Percentiles rank a stretch among this genome's conserved stretches.
phyloP scores from a whole-genome alignment of 805 yeast genomes.

The Candida krabiensis region DNA sequence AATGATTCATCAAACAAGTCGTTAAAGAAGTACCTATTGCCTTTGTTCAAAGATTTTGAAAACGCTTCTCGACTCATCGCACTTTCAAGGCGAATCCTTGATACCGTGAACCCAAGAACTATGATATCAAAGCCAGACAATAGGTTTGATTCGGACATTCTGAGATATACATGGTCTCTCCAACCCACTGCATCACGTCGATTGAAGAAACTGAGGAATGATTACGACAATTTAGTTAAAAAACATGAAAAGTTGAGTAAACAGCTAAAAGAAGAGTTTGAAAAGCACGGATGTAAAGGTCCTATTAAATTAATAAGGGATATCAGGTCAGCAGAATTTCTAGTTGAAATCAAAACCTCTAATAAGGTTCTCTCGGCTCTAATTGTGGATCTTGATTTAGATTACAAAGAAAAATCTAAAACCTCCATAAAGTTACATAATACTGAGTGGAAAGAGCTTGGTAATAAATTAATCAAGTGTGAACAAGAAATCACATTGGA shows the following conservation, averaged over 20 bases:
- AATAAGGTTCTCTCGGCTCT: conserved; percentile 22
- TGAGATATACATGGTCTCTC: conserved; percentile 27
- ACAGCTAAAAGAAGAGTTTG: conserved; percentile 13
- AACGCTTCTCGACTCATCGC: conserved; percentile 12
- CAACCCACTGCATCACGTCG: conserved; percentile 21
- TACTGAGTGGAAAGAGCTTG: conserved; percentile 54
- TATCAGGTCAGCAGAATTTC: conserved; percentile 24
- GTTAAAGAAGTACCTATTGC: conserved; percentile 12
- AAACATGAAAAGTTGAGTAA: conserved; percentile 4
- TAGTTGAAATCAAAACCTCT: conserved; percentile 28
- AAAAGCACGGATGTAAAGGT: conserved; percentile 26
- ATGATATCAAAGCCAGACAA: conserved; percentile 15
- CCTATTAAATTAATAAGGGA: conserved; percentile 25
- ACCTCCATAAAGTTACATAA: conserved; percentile 36
- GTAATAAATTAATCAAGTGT: conserved; percentile 44
- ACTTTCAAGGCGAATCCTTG: conserved; percentile 31
- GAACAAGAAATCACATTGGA: conserved; percentile 49
- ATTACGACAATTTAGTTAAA: conserved; percentile 20
- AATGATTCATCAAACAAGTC: conserved; percentile 5
- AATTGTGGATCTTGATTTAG: conserved; percentile 12
- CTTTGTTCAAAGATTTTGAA: conserved; percentile 22
- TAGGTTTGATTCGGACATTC: conserved; percentile 25
- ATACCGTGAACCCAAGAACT: conserved; percentile 24
- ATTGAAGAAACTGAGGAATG: conserved; percentile 17
- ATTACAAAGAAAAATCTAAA: conserved; percentile 27